Evolutionary conservation across 225 moss, liverwort and hornwort genomes (phyloP).

Genomic region (Antitrichia curtipendula): DNA sequence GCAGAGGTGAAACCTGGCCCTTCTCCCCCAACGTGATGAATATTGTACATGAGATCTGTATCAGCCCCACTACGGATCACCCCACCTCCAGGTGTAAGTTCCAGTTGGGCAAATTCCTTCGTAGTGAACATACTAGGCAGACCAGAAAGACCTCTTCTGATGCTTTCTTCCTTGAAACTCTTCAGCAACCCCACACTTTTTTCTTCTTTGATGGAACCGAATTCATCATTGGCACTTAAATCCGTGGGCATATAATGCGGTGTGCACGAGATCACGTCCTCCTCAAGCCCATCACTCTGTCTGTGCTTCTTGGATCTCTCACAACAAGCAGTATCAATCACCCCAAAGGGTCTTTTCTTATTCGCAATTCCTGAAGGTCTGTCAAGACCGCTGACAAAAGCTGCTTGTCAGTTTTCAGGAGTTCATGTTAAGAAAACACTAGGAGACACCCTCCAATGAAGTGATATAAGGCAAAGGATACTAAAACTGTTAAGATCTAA

Average conservation of each 20-base stretch:
- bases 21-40: background rate
- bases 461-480: background rate
- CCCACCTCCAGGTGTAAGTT: slow-evolving; percentile 17
- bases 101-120: slow-evolving; percentile 14
- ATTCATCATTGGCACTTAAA: slow-evolving; percentile 17
- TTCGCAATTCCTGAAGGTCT: background rate
- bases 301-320: slow-evolving; percentile 21
- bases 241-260: slow-evolving; percentile 16
- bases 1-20: background rate
- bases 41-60: background rate
- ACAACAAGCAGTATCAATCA: background rate
- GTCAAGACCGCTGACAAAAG: slow-evolving; percentile 3
- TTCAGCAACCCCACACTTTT: slow-evolving; percentile 7
- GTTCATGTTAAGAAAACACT: background rate
- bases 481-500: background rate
- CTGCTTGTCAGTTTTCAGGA: background rate
- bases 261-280: slow-evolving; percentile 24
- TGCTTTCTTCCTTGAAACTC: slow-evolving; percentile 12
- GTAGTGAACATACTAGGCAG: slow-evolving; percentile 13
- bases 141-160: slow-evolving; percentile 19
- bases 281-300: slow-evolving; percentile 7
- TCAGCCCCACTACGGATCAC: slow-evolving; percentile 3
- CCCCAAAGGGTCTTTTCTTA: slow-evolving; percentile 8
- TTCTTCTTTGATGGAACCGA: background rate
- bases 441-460: background rate